Conservation (phyloP, 2,329 filamentous ascomycete genomes). For the Aspergillus sojae region DNA sequence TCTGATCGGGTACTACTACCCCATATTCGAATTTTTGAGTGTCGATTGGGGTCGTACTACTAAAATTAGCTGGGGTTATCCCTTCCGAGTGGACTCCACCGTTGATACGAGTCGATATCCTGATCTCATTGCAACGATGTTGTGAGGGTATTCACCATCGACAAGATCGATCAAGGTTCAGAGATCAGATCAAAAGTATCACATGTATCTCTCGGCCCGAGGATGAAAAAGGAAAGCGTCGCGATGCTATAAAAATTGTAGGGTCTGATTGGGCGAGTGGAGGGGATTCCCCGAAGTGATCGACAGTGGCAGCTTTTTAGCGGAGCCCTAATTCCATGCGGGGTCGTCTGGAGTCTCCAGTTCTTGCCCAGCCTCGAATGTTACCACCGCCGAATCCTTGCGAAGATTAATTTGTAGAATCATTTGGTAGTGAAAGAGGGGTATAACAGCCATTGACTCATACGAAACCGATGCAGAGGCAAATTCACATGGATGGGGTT, state of each 20-base stretch:
- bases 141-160: background rate
- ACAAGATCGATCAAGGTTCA: background rate
- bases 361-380: background rate
- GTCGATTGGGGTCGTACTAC: background rate
- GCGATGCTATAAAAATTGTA: slow-evolving; percentile 3
- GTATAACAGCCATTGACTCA: background rate
- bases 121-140: background rate
- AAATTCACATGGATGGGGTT: background rate
- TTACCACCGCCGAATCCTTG: background rate
- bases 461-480: background rate
- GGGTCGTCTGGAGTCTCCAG: slow-evolving; percentile 8
- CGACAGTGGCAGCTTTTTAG: slow-evolving; percentile 8
- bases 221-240: slow-evolving; percentile 2
- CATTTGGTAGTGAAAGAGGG: background rate
- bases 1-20: background rate
- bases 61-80: background rate
- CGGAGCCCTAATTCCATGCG: slow-evolving; percentile 8
- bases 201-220: slow-evolving; percentile 20
- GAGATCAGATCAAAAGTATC: slow-evolving; percentile 10
- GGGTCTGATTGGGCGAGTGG: background rate
- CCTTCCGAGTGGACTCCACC: background rate
- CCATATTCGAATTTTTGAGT: background rate
- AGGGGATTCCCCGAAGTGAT: slow-evolving; percentile 6
- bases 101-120: background rate
- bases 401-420: background rate